Conservation (phyloP, 805 yeast species). For the Monosporozyma unispora region DNA sequence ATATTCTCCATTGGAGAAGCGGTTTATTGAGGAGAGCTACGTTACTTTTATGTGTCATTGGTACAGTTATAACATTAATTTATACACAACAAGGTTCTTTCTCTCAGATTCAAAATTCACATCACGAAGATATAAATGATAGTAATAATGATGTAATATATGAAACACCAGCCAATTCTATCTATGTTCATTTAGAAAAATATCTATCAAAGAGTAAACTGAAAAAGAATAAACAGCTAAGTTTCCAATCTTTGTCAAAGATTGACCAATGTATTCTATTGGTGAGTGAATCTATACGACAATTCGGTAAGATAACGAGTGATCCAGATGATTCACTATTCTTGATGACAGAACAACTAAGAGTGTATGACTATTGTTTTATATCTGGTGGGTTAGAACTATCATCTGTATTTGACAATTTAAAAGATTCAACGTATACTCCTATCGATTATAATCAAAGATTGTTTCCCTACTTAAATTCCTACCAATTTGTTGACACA, state of each 20-base stretch:
- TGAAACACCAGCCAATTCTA: not conserved
- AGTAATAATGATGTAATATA: not conserved
- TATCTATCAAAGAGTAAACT: not conserved
- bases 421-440: not conserved
- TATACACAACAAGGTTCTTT: not conserved
- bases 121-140: not conserved
- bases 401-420: not conserved
- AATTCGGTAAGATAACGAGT: not conserved
- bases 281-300: not conserved
- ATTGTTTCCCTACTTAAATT: constrained; percentile 6
- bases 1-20: not conserved
- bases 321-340: not conserved
- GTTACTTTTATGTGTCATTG: not conserved
- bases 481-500: not conserved
- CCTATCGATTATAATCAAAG: not conserved
- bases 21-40: not conserved
- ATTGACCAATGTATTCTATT: not conserved
- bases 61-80: not conserved
- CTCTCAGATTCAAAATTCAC: not conserved
- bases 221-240: not conserved
- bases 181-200: not conserved
- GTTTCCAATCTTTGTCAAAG: not conserved
- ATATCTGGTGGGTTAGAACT: constrained; percentile 6
- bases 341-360: constrained; percentile 15
- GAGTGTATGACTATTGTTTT: constrained; percentile 25